Base-by-base conservation (phyloP, 2,329 filamentous ascomycete genomes). In the Penicillium brevicompactum region DNA sequence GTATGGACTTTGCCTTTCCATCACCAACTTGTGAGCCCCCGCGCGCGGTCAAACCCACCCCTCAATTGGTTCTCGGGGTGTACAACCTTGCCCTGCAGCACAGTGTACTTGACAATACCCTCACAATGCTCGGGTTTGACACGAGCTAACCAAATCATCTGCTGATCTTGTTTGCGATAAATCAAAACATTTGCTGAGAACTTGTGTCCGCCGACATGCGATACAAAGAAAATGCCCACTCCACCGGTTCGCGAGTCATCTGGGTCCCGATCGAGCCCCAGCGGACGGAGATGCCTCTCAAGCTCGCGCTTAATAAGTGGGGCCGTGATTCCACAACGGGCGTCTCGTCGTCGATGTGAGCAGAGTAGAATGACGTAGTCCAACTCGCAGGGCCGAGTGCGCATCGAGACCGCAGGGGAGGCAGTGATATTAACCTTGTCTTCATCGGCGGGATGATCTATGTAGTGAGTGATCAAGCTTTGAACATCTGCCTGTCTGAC, bases 121-220 rank as follows among this genome's bases (percentile, higher is more conserved):
- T 96, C 91, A 63, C 91, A 94, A 71, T 96, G 90, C 74, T 92
- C 87, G 0, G 92, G 92, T 66, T 78, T 77, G n/a, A 96, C 85
- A 48, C 92, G 80, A n/a, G 90, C 92, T 41, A 96, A 80, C 92
- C 92, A 96, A 62, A 96, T 93, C 71, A 74, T 72, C 56, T 74
- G 72, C 56, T 70, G 67, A 58, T 68, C 67, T 45, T 72, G 74
- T 55, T 68, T 83, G 16, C 92, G 83, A 72, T 97, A 97, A 1
- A 97, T 78, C 77, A 97, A 87, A 61, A 96, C 85, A 69, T 97
- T 97, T 27, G 92, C 92, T 46, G 87, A 87, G 77, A 93, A 97
- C 78, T 96, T 96, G 79, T 97, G 92, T 0, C 92, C 93, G 32
- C 93, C 92, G 4, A 96, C 90, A 70, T 97, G 92, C 57, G 87